Conservation (phyloP, 2,329 filamentous ascomycete species). For the Dactylella cylindrospora region DNA sequence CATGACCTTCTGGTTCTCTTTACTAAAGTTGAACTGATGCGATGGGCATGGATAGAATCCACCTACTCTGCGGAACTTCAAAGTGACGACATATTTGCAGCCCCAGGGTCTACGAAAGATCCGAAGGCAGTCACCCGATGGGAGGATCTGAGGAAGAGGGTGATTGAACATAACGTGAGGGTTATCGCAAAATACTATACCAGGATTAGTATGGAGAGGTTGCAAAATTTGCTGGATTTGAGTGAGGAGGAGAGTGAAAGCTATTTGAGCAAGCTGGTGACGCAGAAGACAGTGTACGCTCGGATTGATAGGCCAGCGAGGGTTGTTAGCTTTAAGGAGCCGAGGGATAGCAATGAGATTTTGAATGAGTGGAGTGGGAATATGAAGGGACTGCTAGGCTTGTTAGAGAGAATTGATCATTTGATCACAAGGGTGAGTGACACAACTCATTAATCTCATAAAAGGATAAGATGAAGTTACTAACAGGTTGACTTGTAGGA, state of each 20-base stretch:
- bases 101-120: slow-evolving; percentile 66
- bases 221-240: slow-evolving; percentile 88
- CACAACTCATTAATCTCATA: not conserved
- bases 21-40: slow-evolving; percentile 94
- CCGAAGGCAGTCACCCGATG: slow-evolving; percentile 82
- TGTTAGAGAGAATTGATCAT: slow-evolving; percentile 90
- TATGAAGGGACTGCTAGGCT: slow-evolving; percentile 87
- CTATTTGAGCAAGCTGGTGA: slow-evolving; percentile 96
- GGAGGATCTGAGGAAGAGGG: slow-evolving; percentile 93
- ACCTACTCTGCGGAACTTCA: slow-evolving; percentile 86
- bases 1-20: slow-evolving; percentile 83
- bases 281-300: slow-evolving; percentile 95
- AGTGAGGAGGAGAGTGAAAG: slow-evolving; percentile 96
- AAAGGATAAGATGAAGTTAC: not conserved
- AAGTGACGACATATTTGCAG: slow-evolving; percentile 81
- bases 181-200: slow-evolving; percentile 99
- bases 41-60: slow-evolving; percentile 90
- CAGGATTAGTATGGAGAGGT: slow-evolving; percentile 84
- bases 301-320: slow-evolving; percentile 94
- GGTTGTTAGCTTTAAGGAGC: slow-evolving; percentile 91
- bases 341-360: slow-evolving; percentile 89
- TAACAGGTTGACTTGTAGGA: slow-evolving; percentile 58
- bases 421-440: slow-evolving; percentile 75
- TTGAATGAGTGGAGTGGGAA: slow-evolving; percentile 98
- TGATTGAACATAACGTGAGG: slow-evolving; percentile 98